A percentile compares a stretch with the other conserved stretches of the same genome.
phyloP scores from a whole-genome alignment of 345 rosid species.

The Pistacia integerrima region DNA sequence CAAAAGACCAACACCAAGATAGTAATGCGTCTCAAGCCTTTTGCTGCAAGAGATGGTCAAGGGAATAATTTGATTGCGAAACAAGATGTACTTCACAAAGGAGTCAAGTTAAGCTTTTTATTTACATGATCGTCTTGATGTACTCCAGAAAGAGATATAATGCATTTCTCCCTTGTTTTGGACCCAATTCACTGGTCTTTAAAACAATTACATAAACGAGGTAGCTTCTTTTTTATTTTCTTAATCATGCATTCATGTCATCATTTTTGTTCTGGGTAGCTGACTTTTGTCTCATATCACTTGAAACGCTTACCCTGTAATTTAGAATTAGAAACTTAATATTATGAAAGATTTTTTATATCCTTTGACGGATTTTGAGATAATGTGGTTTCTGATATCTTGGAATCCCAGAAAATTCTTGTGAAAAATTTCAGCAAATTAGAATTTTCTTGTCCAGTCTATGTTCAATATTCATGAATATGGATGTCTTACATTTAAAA shows the following conservation, averaged over 20 bases:
- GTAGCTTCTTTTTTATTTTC: neutral
- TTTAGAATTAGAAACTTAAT: no score
- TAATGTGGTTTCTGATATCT: no score
- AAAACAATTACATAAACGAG: conserved; percentile 4
- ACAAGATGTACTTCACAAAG: neutral
- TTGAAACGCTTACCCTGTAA: no score
- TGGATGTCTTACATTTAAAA: neutral
- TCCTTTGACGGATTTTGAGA: neutral
- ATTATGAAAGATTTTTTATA: no score
- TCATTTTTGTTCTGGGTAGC: neutral
- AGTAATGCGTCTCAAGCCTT: conserved; percentile 7
- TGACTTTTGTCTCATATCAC: neutral
- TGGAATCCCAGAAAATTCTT: no score
- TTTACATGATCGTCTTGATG: neutral
- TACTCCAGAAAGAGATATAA: neutral
- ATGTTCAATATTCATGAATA: neutral
- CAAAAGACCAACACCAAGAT: conserved; percentile 24
- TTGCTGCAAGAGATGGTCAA: neutral
- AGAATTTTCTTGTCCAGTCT: neutral
- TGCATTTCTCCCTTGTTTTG: conserved; percentile 6
- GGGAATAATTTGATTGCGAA: conserved; percentile 4
- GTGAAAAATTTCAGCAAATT: neutral
- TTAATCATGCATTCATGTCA: neutral
- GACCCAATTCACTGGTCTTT: neutral
- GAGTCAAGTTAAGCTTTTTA: neutral